Evolutionary conservation across 83 land plant species (phyloP).

Genomic region (Thuja plicata): DNA sequence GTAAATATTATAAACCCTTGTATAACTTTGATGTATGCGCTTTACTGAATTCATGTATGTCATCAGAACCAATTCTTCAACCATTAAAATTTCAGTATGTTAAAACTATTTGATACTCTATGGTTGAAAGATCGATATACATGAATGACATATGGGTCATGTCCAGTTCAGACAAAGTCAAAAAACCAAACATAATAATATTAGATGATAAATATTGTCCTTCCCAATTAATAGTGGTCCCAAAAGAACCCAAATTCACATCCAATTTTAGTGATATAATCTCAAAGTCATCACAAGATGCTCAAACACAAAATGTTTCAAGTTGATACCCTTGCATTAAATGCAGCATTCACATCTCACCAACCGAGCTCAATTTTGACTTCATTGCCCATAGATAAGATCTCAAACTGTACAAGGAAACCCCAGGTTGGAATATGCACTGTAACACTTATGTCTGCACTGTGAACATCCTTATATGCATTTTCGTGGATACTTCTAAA

Average conservation of each 20-base stretch:
- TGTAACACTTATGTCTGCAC: background rate
- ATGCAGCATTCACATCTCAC: background rate
- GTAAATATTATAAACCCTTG: background rate
- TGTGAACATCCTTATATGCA: constrained; percentile 7
- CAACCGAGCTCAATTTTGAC: constrained; percentile 2
- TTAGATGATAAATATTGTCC: background rate
- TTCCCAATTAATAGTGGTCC: background rate
- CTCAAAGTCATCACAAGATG: background rate
- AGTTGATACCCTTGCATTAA: background rate
- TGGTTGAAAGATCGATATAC: background rate
- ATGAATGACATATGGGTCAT: background rate
- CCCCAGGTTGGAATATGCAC: background rate
- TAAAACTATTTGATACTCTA: background rate
- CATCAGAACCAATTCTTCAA: background rate
- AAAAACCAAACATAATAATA: background rate
- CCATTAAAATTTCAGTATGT: background rate
- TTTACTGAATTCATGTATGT: background rate
- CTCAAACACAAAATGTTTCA: constrained; percentile 14
- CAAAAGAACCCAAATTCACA: background rate
- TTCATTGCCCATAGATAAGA: constrained; percentile 2
- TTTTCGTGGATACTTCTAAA: constrained; percentile 6
- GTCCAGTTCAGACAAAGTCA: background rate
- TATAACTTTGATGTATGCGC: background rate
- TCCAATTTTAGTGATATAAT: background rate
- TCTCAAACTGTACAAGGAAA: constrained; percentile 12